These are phyloP conservation scores for Rhodotorula diobovata DNA, from an alignment of 768 basidiomycete genomes.

Conservation along the genomic window DNA sequence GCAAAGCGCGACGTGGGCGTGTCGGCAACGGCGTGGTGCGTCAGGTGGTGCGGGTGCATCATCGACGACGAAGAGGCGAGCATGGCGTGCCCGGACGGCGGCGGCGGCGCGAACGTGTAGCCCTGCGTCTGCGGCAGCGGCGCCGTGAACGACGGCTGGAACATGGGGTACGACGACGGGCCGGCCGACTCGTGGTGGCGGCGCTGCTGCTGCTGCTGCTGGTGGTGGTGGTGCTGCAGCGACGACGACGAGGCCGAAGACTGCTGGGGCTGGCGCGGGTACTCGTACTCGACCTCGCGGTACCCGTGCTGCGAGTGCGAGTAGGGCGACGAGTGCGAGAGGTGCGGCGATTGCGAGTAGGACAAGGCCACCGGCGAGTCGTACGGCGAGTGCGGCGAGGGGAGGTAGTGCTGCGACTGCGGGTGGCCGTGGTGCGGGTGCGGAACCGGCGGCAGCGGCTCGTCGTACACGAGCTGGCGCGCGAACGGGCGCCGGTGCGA, in stretches of 20 bases:
- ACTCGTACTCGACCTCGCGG: neutral
- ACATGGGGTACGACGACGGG: constrained; percentile 11
- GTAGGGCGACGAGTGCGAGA: neutral
- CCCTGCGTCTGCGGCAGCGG: constrained; percentile 11
- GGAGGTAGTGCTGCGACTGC: no score
- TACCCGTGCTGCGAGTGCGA: no score
- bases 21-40: no score
- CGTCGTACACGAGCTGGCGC: constrained; percentile 13
- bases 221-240: neutral
- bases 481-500: neutral
- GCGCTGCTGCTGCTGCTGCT: neutral
- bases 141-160: constrained; percentile 9
- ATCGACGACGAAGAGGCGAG: no score
- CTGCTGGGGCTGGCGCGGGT: neutral
- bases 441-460: neutral
- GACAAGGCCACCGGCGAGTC: neutral
- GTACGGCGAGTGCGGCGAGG: neutral
- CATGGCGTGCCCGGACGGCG: neutral
- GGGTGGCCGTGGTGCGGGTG: neutral
- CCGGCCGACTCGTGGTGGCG: neutral
- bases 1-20: neutral
- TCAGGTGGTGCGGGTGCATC: no score
- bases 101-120: constrained; percentile 10
- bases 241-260: neutral
- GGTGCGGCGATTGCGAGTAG: neutral